These are phyloP conservation scores for Astrocystis sublimbata DNA, from an alignment of 495 filamentous ascomycete genomes.

Conservation along the genomic window DNA sequence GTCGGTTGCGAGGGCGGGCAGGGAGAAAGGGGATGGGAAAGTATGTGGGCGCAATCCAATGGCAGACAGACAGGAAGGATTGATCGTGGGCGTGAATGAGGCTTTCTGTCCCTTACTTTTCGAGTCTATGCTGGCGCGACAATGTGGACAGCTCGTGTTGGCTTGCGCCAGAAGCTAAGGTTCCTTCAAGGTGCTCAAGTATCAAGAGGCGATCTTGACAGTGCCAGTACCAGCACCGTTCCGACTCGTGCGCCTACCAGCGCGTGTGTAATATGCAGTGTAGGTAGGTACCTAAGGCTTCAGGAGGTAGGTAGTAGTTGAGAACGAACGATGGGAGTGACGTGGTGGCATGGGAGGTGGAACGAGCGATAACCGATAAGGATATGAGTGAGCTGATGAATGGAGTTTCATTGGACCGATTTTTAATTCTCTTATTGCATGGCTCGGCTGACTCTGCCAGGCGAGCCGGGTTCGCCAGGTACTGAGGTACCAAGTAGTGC, in stretches of 20 bases:
- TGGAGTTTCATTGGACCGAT: neutral
- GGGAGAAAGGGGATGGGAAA: neutral
- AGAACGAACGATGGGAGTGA: constrained; percentile 1
- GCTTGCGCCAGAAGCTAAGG: neutral
- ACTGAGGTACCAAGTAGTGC: too few relatives aligned
- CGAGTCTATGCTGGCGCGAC: neutral
- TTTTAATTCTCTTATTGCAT: constrained; percentile 1
- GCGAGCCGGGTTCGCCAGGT: too few relatives aligned
- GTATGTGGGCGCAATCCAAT: neutral
- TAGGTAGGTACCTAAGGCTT: too few relatives aligned
- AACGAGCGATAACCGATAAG: constrained; percentile 15
- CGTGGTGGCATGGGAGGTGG: constrained; percentile 15
- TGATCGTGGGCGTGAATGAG: neutral
- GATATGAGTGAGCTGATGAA: constrained; percentile 16
- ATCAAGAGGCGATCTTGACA: too few relatives aligned
- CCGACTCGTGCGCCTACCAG: too few relatives aligned
- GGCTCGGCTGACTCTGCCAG: too few relatives aligned
- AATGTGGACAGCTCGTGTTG: neutral
- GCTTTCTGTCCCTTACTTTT: neutral
- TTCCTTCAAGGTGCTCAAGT: too few relatives aligned
- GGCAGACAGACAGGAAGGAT: neutral
- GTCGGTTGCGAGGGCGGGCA: neutral
- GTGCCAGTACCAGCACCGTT: too few relatives aligned
- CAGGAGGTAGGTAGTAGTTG: too few relatives aligned
- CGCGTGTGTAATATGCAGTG: neutral